phyloP scores from a whole-genome alignment of 2,329 filamentous ascomycete species.

The Hypoxylon sp. region DNA sequence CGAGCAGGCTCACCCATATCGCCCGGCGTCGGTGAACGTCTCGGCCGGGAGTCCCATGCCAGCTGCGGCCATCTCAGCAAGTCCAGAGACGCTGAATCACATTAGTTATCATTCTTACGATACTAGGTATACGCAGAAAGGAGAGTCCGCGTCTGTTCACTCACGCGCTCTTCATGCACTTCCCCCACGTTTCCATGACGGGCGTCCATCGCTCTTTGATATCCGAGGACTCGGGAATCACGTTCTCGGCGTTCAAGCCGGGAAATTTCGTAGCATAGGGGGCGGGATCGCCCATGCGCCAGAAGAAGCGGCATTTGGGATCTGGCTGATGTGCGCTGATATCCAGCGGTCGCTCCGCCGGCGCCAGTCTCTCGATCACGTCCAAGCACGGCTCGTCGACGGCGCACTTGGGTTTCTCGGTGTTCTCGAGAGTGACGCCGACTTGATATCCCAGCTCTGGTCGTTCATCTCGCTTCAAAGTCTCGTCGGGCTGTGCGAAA shows the following conservation, averaged over 20 bases:
- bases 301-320: constrained; percentile 70
- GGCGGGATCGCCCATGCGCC: constrained; percentile 63
- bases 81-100: constrained; percentile 57
- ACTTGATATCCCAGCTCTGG: constrained; percentile 68
- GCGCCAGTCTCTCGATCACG: constrained; percentile 62
- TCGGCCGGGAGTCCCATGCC: constrained; percentile 61
- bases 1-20: constrained; percentile 57
- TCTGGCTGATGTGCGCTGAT: constrained; percentile 64
- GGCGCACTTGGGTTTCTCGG: constrained; percentile 69
- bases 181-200: constrained; percentile 65
- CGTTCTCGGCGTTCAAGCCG: constrained; percentile 62
- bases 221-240: constrained; percentile 58
- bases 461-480: constrained; percentile 60
- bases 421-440: constrained; percentile 69
- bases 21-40: constrained; percentile 62
- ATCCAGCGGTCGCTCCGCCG: constrained; percentile 64
- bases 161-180: constrained; percentile 67
- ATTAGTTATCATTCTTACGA: not conserved
- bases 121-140: not conserved
- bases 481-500: constrained; percentile 63
- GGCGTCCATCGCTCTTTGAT: constrained; percentile 61
- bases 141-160: constrained; percentile 38
- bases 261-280: constrained; percentile 65
- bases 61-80: constrained; percentile 66
- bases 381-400: constrained; percentile 67